Evolutionary conservation across 345 rosid species (phyloP).

Genomic region (Psidium friedrichsthalianum): DNA sequence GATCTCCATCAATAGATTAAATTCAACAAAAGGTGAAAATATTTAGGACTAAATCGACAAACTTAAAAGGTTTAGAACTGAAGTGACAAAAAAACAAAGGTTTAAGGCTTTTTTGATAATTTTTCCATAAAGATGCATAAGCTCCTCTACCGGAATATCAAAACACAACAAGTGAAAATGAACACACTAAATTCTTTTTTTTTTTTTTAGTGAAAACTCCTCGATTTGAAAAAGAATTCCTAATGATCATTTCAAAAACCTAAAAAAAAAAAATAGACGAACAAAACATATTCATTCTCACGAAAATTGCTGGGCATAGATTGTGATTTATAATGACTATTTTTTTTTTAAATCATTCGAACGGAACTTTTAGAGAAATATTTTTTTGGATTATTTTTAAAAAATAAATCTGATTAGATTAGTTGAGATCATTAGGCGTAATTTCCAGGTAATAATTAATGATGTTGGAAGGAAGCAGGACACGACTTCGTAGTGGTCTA

Average conservation of each 20-base stretch:
- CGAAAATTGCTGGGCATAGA: neutral
- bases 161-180: neutral
- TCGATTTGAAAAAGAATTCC: neutral
- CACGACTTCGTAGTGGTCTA: neutral
- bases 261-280: neutral
- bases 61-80: too few relatives aligned
- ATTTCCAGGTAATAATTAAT: neutral
- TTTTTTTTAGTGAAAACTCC: neutral
- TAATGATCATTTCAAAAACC: neutral
- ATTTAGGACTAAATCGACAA: too few relatives aligned
- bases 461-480: neutral
- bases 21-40: too few relatives aligned
- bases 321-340: neutral
- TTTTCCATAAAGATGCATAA: neutral
- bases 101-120: too few relatives aligned
- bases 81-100: too few relatives aligned
- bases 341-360: neutral
- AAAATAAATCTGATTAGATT: neutral
- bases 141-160: neutral
- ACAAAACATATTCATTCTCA: neutral
- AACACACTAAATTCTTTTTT: rapidly evolving
- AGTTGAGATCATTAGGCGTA: neutral
- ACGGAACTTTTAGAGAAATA: neutral
- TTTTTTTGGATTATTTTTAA: neutral
- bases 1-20: too few relatives aligned